These are phyloP conservation scores for Larix kaempferi DNA, from an alignment of 75 land plant species.

Conservation along the genomic window DNA sequence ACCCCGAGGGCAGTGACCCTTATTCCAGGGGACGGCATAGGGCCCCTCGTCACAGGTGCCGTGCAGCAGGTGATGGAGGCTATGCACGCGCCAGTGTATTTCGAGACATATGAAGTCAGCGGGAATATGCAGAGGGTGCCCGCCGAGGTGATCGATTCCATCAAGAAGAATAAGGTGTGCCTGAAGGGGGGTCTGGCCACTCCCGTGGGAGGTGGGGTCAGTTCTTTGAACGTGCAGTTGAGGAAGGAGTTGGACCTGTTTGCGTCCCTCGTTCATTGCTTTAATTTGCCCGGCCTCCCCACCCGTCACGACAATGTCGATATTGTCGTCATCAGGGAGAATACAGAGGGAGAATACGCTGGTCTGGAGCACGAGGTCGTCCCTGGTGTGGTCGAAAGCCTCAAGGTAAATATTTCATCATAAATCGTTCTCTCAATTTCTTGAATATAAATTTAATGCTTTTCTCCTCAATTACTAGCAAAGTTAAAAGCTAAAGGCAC, in stretches of 20 bases:
- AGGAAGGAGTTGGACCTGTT: constrained; percentile 35
- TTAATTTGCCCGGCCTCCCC: constrained; percentile 12
- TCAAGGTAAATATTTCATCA: constrained; percentile 1
- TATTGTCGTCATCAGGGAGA: constrained; percentile 25
- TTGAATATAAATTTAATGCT: too few relatives aligned
- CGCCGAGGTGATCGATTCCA: constrained; percentile 32
- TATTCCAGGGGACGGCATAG: constrained; percentile 43
- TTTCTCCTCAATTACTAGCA: too few relatives aligned
- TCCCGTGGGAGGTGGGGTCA: constrained; percentile 52
- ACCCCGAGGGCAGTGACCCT: constrained; percentile 29
- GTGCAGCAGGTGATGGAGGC: constrained; percentile 31
- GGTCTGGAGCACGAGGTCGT: constrained; percentile 30
- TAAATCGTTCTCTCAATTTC: too few relatives aligned
- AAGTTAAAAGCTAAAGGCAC: too few relatives aligned
- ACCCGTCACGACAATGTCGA: constrained; percentile 16
- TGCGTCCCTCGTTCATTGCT: constrained; percentile 29
- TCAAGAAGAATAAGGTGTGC: constrained; percentile 45
- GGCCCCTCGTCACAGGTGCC: constrained; percentile 30
- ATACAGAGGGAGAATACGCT: constrained; percentile 26
- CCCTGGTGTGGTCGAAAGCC: constrained; percentile 26
- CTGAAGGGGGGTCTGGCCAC: constrained; percentile 44
- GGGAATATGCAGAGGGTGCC: constrained; percentile 38
- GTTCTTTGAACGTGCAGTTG: constrained; percentile 47
- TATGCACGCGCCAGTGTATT: constrained; percentile 20
- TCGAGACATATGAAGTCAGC: constrained; percentile 34